These are phyloP conservation scores for Fennellomyces sp. DNA, from an alignment of 371 early-diverging fungal species.

Conservation along the genomic window DNA sequence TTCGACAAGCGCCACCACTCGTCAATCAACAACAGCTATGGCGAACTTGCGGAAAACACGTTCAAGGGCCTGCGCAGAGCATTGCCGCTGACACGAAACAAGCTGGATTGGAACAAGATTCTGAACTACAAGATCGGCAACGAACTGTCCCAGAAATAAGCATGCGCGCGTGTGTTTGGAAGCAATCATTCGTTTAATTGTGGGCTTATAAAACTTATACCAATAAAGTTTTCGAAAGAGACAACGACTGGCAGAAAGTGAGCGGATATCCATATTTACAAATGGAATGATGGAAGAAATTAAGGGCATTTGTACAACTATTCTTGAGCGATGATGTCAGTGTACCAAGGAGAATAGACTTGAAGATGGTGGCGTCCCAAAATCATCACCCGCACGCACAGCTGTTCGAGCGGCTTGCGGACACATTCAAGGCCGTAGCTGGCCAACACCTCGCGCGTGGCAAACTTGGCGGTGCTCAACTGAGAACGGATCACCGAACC, in stretches of 20 bases:
- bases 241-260: not conserved
- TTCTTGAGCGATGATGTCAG: slow-evolving; percentile 43
- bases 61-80: slow-evolving; percentile 92
- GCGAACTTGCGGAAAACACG: slow-evolving; percentile 78
- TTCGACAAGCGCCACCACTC: slow-evolving; percentile 84
- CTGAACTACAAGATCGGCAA: slow-evolving; percentile 63
- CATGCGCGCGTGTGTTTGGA: not conserved
- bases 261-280: slow-evolving; percentile 7
- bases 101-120: slow-evolving; percentile 92
- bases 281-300: too few relatives aligned
- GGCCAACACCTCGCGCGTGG: slow-evolving; percentile 43
- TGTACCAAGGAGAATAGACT: slow-evolving; percentile 70
- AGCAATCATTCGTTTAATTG: not conserved
- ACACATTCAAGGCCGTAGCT: slow-evolving; percentile 69
- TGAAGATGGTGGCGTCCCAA: slow-evolving; percentile 69
- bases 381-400: slow-evolving; percentile 44
- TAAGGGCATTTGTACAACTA: too few relatives aligned
- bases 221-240: too few relatives aligned
- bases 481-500: slow-evolving; percentile 53
- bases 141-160: slow-evolving; percentile 49
- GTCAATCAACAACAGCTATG: slow-evolving; percentile 82
- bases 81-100: slow-evolving; percentile 89
- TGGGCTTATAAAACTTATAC: too few relatives aligned
- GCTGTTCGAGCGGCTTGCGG: slow-evolving; percentile 50
- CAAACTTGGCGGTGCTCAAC: slow-evolving; percentile 56